A percentile compares a stretch with the other conserved stretches of the same genome.
Evolutionary conservation across 2,329 filamentous ascomycete genomes (phyloP).

Genomic region (Xylaria sp.): DNA sequence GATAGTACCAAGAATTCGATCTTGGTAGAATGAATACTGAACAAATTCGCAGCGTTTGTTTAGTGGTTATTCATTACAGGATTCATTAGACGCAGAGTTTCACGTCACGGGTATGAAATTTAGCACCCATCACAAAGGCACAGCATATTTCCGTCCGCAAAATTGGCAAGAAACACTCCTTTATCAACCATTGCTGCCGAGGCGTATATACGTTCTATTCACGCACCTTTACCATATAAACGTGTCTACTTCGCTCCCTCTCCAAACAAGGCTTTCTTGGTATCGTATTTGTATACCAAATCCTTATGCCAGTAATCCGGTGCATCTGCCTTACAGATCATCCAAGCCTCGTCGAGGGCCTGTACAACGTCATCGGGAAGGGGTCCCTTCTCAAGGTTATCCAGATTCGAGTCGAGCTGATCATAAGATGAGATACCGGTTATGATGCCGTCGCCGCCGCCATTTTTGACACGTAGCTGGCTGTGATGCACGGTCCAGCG

Average conservation of each 20-base stretch:
- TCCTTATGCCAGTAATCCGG: slow-evolving; percentile 68
- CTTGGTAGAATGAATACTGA: too few species aligned
- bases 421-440: slow-evolving; percentile 68
- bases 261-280: slow-evolving; percentile 68
- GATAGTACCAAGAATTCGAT: too few species aligned
- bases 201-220: background rate
- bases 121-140: background rate
- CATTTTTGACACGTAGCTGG: slow-evolving; percentile 61
- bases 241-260: slow-evolving; percentile 53
- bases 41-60: too few species aligned
- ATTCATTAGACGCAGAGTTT: background rate
- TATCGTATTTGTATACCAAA: slow-evolving; percentile 74
- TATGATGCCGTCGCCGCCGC: slow-evolving; percentile 68
- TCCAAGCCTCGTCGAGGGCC: slow-evolving; percentile 82
- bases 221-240: background rate
- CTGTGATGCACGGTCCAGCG: slow-evolving; percentile 81
- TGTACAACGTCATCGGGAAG: slow-evolving; percentile 80
- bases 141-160: background rate
- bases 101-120: background rate
- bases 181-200: background rate
- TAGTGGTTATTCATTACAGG: background rate
- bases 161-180: too few species aligned
- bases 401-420: slow-evolving; percentile 69
- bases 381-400: slow-evolving; percentile 73
- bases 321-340: slow-evolving; percentile 69